Percentiles rank a stretch among this genome's conserved stretches.
Evolutionary conservation across 1,139 yeast species (phyloP).

Genomic region (Zygosaccharomyces pseudobailii): DNA sequence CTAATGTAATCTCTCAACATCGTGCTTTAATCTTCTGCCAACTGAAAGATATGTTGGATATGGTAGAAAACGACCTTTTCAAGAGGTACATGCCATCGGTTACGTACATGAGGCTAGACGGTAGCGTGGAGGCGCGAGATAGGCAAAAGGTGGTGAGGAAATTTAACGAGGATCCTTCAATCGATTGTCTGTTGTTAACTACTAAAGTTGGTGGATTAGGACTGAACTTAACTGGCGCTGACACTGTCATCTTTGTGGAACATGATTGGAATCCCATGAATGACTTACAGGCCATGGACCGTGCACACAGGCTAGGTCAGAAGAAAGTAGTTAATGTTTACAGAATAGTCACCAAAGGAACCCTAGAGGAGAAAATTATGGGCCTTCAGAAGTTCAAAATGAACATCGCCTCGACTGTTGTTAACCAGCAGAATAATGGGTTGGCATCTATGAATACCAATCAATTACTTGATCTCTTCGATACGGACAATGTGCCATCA

Average conservation of each 20-base stretch:
- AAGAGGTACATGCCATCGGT: slow-evolving; percentile 85
- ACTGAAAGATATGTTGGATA: slow-evolving; percentile 94
- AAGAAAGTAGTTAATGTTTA: slow-evolving; percentile 95
- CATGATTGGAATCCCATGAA: slow-evolving; percentile 99
- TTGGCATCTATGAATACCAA: slow-evolving; percentile 94
- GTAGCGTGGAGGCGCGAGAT: slow-evolving; percentile 87
- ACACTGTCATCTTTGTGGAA: slow-evolving; percentile 95
- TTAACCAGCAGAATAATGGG: slow-evolving; percentile 94
- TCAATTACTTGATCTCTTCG: slow-evolving; percentile 86
- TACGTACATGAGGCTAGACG: slow-evolving; percentile 92
- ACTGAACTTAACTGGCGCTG: slow-evolving; percentile 95
- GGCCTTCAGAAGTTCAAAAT: slow-evolving; percentile 95
- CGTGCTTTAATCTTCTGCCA: slow-evolving; percentile 95
- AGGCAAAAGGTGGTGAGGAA: slow-evolving; percentile 88
- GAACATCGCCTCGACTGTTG: slow-evolving; percentile 94
- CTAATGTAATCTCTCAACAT: slow-evolving; percentile 83
- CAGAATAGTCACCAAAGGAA: slow-evolving; percentile 84
- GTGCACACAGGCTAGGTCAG: slow-evolving; percentile 98
- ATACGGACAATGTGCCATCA: slow-evolving; percentile 44
- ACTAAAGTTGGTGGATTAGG: slow-evolving; percentile 99
- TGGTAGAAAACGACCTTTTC: slow-evolving; percentile 86
- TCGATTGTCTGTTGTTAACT: slow-evolving; percentile 84
- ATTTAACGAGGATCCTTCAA: slow-evolving; percentile 94
- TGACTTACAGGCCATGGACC: slow-evolving; percentile 98
- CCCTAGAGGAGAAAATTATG: slow-evolving; percentile 97